Evolutionary conservation across 768 basidiomycete genomes (phyloP).

Genomic region (Galerina sulciceps): DNA sequence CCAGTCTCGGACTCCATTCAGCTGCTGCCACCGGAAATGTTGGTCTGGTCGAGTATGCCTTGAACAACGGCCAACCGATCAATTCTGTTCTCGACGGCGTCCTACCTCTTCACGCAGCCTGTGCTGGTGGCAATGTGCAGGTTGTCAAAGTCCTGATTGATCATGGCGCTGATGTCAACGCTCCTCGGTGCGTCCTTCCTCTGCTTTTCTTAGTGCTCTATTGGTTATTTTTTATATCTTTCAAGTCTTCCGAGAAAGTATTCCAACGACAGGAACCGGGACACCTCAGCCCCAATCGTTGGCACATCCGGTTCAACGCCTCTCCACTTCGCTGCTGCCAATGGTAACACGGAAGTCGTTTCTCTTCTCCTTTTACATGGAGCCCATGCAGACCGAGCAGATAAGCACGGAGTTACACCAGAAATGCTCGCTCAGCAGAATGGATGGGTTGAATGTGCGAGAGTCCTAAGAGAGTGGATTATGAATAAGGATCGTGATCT

Average conservation of each 20-base stretch:
- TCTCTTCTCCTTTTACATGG: constrained; percentile 83
- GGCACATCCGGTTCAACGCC: constrained; percentile 91
- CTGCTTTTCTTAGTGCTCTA: constrained; percentile 7
- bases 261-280: constrained; percentile 69
- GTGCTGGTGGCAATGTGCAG: constrained; percentile 85
- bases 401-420: constrained; percentile 92
- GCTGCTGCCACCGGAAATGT: constrained; percentile 87
- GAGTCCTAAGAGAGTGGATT: constrained; percentile 70
- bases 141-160: constrained; percentile 91
- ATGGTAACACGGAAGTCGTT: constrained; percentile 83
- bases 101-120: constrained; percentile 95
- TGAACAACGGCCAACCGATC: constrained; percentile 93
- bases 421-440: constrained; percentile 82
- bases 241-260: constrained; percentile 74
- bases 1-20: constrained; percentile 76
- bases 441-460: constrained; percentile 80
- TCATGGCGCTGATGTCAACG: constrained; percentile 97
- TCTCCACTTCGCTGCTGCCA: constrained; percentile 95
- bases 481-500: constrained; percentile 66
- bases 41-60: constrained; percentile 90
- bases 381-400: constrained; percentile 77
- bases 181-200: constrained; percentile 67
- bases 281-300: constrained; percentile 70
- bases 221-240: constrained; percentile 12
- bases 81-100: constrained; percentile 97